These are phyloP conservation scores for Fragaria vesca DNA, from an alignment of 306 rosid species.

Conservation along the genomic window DNA sequence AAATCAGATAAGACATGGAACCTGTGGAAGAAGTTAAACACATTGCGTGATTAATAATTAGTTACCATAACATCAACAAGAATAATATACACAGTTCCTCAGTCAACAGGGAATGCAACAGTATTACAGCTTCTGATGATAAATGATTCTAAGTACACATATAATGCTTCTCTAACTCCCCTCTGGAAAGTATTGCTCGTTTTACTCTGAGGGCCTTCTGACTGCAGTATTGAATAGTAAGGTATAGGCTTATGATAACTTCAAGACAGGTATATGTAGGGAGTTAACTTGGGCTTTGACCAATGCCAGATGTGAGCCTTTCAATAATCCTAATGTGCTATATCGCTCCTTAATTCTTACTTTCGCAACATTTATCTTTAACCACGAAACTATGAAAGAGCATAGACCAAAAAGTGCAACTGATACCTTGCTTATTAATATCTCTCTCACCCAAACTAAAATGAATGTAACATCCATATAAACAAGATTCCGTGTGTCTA, in stretches of 20 bases:
- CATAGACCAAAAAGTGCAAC: no score
- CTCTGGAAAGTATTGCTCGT: neutral
- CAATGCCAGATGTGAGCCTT: neutral
- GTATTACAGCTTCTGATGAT: neutral
- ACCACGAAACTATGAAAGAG: neutral
- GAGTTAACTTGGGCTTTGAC: neutral
- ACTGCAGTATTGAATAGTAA: neutral
- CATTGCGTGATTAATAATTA: neutral
- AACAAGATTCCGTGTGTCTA: neutral
- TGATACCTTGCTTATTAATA: neutral
- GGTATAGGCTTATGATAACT: neutral
- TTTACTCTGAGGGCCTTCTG: no score
- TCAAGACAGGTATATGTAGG: neutral
- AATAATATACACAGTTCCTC: neutral
- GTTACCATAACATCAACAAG: no score
- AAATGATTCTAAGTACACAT: neutral
- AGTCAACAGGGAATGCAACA: neutral
- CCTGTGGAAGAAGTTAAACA: constrained; percentile 44
- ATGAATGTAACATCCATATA: neutral
- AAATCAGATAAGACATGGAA: constrained; percentile 82
- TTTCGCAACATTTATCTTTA: neutral
- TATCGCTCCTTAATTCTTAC: neutral
- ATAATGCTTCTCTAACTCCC: neutral
- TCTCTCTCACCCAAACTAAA: neutral
- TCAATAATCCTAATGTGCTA: neutral